A percentile compares a stretch with the other conserved stretches of the same genome.
Conservation (phyloP, 352 stramenopile genomes). For the Aphanomyces euteiches region DNA sequence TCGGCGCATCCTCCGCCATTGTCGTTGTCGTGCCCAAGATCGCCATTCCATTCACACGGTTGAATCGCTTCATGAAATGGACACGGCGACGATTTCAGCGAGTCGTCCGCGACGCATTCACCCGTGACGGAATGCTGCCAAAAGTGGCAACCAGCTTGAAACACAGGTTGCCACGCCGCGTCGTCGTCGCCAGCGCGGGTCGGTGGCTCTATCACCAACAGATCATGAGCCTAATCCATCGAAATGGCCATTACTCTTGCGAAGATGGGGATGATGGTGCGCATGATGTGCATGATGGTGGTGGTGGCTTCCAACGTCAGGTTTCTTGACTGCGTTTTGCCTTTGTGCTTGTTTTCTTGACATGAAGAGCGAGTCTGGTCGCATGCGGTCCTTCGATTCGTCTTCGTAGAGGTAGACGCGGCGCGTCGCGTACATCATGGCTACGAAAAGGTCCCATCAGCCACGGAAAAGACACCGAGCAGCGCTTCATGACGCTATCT, state of each 20-base stretch:
- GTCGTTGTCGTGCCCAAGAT: conserved; percentile 27
- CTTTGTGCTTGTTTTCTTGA: conserved; percentile 70
- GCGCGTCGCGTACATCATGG: conserved; percentile 73
- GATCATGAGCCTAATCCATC: conserved; percentile 16
- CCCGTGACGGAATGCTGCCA: conserved; percentile 68
- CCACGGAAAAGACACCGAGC: not conserved
- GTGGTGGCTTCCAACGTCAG: conserved; percentile 33
- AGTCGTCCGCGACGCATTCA: conserved; percentile 40
- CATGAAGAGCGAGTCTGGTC: conserved; percentile 64
- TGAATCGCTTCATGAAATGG: conserved; percentile 22
- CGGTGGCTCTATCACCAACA: conserved; percentile 42
- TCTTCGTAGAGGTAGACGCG: conserved; percentile 69
- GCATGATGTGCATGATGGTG: conserved; percentile 24
- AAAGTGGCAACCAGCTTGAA: conserved; percentile 72
- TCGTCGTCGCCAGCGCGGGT: conserved; percentile 35
- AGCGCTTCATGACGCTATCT: not conserved
- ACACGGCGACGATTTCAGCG: conserved; percentile 18
- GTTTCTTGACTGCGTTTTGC: conserved; percentile 39
- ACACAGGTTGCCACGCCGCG: conserved; percentile 53
- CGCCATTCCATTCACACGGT: conserved; percentile 10
- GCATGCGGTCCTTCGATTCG: conserved; percentile 36
- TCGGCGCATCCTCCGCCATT: not conserved
- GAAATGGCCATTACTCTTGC: not conserved
- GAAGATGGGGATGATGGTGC: not conserved
- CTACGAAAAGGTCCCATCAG: conserved; percentile 13